Base-by-base conservation (phyloP, 495 filamentous ascomycete genomes). In the Aspergillus diversus region DNA sequence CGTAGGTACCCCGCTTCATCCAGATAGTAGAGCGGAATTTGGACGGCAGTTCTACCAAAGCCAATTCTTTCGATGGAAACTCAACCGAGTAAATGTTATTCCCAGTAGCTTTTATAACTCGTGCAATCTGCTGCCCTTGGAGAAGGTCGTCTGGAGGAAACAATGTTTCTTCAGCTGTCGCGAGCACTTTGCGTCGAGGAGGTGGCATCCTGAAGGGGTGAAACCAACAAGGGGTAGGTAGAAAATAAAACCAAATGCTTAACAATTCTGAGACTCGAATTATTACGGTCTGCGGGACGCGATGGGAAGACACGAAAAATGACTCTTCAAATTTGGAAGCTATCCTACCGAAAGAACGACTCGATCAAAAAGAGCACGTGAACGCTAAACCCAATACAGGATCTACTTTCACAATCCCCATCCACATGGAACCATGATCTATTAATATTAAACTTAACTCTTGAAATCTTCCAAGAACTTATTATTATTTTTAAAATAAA, bases 21-120 rank as follows among this genome's bases (percentile, higher is more conserved):
- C 92, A 97, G 63, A 97, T 90, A 13, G 91, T 92, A 54, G 90
- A 92, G 53, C 93, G 92, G 70, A 98, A 97, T 63, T 87, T 86
- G 54, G 84, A 72, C 1, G 87, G 86, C 33, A 90, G 73, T 63
- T 86, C 82, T 55, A 92, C 90, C 53, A 83, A 39, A 0, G 60
- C 60, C 0, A 43, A 56, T 43, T 63, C 53, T 39, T 63, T 63
- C n/a, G 60, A 63, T 33, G 60, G n/a, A 8, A 63, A 57, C 52
- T 63, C 43, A 21, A 63, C 34, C 0, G 46, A 80, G 79, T 95
- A 97, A 33, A 96, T 81, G 71, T 88, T 93, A 75, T 96, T 97
- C 60, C 95, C 95, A 62, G 92, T 88, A 51, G 87, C 89, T 71
- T 93, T 90, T 71, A 90, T 73, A 54, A 95, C 86, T 21, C 86